Evolutionary conservation across 2,329 filamentous ascomycete species (phyloP).

Genomic region (Hypoxylon sp.): DNA sequence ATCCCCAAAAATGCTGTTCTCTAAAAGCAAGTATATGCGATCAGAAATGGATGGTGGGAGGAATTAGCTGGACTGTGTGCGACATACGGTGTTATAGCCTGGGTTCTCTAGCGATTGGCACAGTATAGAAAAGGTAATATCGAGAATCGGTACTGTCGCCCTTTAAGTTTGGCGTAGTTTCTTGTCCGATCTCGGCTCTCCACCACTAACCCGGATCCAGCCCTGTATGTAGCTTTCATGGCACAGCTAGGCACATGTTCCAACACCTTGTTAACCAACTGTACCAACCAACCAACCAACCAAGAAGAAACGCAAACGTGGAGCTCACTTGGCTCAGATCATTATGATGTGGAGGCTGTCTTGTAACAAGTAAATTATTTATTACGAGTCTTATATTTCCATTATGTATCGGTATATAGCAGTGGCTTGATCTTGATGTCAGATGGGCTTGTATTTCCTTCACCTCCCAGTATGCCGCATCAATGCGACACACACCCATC

Average conservation of each 20-base stretch:
- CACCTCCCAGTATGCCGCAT: constrained; percentile 10
- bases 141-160: constrained; percentile 15
- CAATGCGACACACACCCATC: constrained; percentile 15
- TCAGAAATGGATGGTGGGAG: background rate
- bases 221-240: constrained; percentile 4
- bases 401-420: constrained; percentile 22
- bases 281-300: constrained; percentile 18
- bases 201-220: constrained; percentile 13
- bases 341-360: constrained; percentile 14
- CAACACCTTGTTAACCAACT: constrained; percentile 9
- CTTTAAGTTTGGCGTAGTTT: constrained; percentile 16
- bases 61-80: background rate
- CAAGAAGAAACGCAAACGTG: constrained; percentile 25
- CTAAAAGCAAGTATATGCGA: constrained; percentile 3
- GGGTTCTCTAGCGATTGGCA: background rate
- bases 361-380: constrained; percentile 13
- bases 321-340: constrained; percentile 6
- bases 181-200: constrained; percentile 38
- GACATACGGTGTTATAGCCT: constrained; percentile 1
- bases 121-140: background rate
- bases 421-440: constrained; percentile 24
- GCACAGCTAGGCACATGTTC: background rate
- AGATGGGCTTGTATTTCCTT: constrained; percentile 2
- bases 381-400: constrained; percentile 15
- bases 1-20: constrained; percentile 2